Percentiles rank a stretch among this genome's conserved stretches.
Evolutionary conservation across 352 stramenopile species (phyloP).

Genomic region (Phytophthora sp.): DNA sequence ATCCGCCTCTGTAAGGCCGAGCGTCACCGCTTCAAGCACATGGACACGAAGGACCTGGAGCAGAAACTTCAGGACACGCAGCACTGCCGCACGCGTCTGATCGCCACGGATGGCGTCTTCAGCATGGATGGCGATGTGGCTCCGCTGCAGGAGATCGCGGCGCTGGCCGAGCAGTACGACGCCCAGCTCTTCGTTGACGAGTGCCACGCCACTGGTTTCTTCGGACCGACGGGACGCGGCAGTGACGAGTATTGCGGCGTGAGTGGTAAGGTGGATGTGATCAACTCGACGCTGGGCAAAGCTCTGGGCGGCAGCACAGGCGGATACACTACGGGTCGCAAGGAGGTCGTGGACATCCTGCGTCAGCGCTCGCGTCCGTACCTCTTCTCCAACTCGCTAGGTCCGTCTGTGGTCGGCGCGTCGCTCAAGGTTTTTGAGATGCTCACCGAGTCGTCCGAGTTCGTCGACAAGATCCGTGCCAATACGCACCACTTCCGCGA

Average conservation of each 20-base stretch:
- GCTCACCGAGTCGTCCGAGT: conserved; percentile 85
- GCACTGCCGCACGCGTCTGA: conserved; percentile 90
- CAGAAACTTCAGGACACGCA: conserved; percentile 89
- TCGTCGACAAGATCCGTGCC: conserved; percentile 86
- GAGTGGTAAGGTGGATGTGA: conserved; percentile 90
- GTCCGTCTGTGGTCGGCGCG: conserved; percentile 93
- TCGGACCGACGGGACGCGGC: conserved; percentile 90
- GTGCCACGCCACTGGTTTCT: conserved; percentile 94
- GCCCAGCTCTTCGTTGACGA: conserved; percentile 94
- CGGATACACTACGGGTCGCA: conserved; percentile 91
- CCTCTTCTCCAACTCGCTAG: conserved; percentile 94
- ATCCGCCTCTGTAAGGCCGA: conserved; percentile 94
- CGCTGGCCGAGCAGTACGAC: conserved; percentile 92
- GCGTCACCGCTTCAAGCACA: conserved; percentile 94
- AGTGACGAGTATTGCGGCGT: conserved; percentile 93
- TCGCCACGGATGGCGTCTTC: conserved; percentile 96
- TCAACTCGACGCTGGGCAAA: conserved; percentile 96
- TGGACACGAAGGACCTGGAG: conserved; percentile 93
- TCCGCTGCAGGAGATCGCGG: conserved; percentile 89
- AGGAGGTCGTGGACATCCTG: conserved; percentile 93
- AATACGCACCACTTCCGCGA: conserved; percentile 94
- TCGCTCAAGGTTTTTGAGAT: conserved; percentile 94
- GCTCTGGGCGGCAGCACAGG: conserved; percentile 92
- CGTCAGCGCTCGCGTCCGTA: conserved; percentile 92
- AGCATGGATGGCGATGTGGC: conserved; percentile 96